phyloP scores from a whole-genome alignment of 1,139 yeast species.

The Saccharomycopsis hybrid region DNA sequence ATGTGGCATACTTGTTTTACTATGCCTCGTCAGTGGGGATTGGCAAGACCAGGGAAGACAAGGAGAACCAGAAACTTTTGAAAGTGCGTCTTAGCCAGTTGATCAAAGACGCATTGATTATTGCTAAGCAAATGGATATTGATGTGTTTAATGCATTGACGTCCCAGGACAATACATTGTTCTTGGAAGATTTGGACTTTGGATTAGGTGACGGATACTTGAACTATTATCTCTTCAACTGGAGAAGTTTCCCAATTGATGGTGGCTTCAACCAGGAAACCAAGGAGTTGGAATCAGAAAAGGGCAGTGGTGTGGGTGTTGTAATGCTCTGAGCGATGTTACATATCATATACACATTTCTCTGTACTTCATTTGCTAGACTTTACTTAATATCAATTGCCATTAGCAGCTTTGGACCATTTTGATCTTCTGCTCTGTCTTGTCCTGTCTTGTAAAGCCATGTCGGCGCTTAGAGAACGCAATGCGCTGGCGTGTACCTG shows the following conservation, averaged over 20 bases:
- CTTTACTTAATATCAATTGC: neutral
- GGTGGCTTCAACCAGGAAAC: slow-evolving; percentile 67
- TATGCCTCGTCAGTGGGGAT: slow-evolving; percentile 68
- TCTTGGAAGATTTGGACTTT: slow-evolving; percentile 76
- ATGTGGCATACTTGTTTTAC: slow-evolving; percentile 85
- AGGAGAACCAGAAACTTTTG: slow-evolving; percentile 33
- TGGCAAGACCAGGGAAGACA: slow-evolving; percentile 30
- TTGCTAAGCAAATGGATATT: slow-evolving; percentile 60
- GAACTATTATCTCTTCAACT: slow-evolving; percentile 87
- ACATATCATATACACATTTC: neutral
- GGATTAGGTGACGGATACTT: slow-evolving; percentile 93
- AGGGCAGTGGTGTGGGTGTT: slow-evolving; percentile 80
- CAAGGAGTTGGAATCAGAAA: slow-evolving; percentile 44
- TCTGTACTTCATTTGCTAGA: neutral
- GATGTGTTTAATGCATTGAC: slow-evolving; percentile 95
- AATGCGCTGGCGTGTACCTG: too few species aligned
- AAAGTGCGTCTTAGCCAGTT: slow-evolving; percentile 54
- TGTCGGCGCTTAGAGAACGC: too few species aligned
- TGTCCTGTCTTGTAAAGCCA: neutral
- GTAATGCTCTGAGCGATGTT: slow-evolving; percentile 52
- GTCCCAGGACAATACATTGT: slow-evolving; percentile 79
- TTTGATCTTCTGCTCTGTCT: neutral
- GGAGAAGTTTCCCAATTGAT: slow-evolving; percentile 68
- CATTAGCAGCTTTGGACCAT: neutral
- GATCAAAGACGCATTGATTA: slow-evolving; percentile 69